phyloP scores from a whole-genome alignment of 805 yeast genomes.

The Candida silvicultrix region DNA sequence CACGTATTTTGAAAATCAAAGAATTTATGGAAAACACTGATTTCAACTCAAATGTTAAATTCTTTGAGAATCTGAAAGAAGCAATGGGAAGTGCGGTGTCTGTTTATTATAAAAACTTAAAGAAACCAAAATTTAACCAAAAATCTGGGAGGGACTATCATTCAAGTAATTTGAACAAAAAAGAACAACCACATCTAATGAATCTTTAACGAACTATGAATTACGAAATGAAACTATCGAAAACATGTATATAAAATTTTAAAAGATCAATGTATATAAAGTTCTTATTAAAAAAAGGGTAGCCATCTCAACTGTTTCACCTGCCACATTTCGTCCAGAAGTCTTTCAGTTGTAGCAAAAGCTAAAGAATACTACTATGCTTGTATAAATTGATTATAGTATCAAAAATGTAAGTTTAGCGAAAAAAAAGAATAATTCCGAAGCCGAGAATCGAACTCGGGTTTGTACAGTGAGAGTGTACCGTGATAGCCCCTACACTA shows the following conservation, averaged over 20 bases:
- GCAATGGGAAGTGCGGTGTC: no score
- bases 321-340: no score
- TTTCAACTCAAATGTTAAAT: background rate
- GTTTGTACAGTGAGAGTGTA: conserved; percentile 28
- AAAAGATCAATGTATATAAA: background rate
- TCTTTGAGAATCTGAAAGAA: background rate
- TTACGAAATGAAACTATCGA: background rate
- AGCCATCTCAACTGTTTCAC: no score
- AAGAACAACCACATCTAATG: background rate
- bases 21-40: background rate
- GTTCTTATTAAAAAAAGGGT: no score
- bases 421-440: conserved; percentile 17
- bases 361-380: no score
- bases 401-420: no score
- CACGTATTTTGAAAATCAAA: background rate
- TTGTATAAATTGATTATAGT: no score
- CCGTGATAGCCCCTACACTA: conserved; percentile 29
- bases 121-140: no score
- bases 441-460: conserved; percentile 29
- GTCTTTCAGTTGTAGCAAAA: no score
- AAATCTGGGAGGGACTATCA: background rate
- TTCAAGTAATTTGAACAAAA: background rate
- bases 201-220: background rate
- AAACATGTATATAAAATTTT: background rate
- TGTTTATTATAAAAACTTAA: no score